A percentile compares a stretch with the other conserved stretches of the same genome.
Conservation (phyloP, 768 basidiomycete genomes). For the Termitomyces sp. region DNA sequence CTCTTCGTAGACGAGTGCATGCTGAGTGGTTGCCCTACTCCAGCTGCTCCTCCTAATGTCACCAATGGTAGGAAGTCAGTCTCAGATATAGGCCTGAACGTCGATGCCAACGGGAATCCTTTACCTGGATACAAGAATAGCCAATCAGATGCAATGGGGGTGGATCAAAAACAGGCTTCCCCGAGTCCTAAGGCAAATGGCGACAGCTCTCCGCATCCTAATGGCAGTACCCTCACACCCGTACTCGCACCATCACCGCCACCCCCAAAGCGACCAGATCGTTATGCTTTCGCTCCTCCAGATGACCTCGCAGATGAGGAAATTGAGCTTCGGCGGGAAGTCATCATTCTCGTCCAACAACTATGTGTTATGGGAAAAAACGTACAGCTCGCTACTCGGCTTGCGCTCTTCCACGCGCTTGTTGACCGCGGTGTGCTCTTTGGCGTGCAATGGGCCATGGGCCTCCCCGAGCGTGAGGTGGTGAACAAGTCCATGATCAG, state of each 20-base stretch:
- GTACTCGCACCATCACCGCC: not conserved
- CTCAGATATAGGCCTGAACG: conserved; percentile 35
- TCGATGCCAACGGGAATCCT: conserved; percentile 19
- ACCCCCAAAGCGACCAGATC: conserved; percentile 17
- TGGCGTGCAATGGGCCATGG: conserved; percentile 90
- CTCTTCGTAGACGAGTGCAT: conserved; percentile 73
- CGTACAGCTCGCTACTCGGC: conserved; percentile 82
- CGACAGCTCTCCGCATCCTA: conserved; percentile 13
- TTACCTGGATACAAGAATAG: conserved; percentile 20
- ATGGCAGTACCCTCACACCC: conserved; percentile 15
- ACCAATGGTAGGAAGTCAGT: conserved; percentile 21
- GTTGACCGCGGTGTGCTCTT: conserved; percentile 86
- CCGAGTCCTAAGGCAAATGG: conserved; percentile 27
- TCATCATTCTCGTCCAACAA: conserved; percentile 86
- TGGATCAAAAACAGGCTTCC: conserved; percentile 26
- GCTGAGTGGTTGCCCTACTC: conserved; percentile 33
- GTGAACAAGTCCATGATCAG: conserved; percentile 57
- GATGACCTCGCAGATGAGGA: conserved; percentile 53
- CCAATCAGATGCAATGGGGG: conserved; percentile 32
- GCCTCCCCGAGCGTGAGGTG: conserved; percentile 54
- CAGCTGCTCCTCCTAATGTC: conserved; percentile 16
- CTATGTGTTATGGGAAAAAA: conserved; percentile 96
- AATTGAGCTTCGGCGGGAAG: conserved; percentile 59
- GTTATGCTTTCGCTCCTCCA: conserved; percentile 53
- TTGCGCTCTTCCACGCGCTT: conserved; percentile 80